Conservation (phyloP, 441 rosid genomes). For the Populus hybrid region DNA sequence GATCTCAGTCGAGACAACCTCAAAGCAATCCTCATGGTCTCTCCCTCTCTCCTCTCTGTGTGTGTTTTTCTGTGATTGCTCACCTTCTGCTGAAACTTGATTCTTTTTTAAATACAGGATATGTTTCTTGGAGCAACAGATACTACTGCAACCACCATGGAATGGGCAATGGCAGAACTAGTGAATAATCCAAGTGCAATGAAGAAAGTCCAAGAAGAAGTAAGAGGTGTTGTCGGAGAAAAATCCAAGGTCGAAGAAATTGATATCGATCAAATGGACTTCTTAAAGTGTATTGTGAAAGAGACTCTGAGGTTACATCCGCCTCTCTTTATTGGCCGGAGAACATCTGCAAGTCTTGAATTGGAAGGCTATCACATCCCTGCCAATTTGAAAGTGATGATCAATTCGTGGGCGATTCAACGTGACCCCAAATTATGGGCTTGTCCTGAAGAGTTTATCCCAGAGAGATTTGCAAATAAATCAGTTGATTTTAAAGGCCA, state of each 20-base stretch:
- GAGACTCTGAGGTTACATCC: background rate
- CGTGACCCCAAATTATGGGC: slow-evolving; percentile 34
- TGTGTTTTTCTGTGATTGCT: background rate
- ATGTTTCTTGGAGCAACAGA: background rate
- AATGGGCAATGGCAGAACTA: no score
- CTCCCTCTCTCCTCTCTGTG: background rate
- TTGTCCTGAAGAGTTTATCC: slow-evolving; percentile 34
- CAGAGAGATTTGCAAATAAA: slow-evolving; percentile 35
- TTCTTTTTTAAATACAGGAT: background rate
- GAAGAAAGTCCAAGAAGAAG: no score
- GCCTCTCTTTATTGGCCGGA: slow-evolving; percentile 24
- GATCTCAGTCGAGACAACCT: background rate
- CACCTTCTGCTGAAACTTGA: background rate
- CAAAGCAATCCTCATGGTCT: background rate
- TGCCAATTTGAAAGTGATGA: slow-evolving; percentile 32
- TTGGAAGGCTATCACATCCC: slow-evolving; percentile 31
- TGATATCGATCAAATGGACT: background rate
- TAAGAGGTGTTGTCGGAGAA: background rate
- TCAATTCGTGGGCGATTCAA: slow-evolving; percentile 41
- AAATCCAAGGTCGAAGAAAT: background rate
- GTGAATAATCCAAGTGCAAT: no score
- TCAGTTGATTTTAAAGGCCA: slow-evolving; percentile 27
- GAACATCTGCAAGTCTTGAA: slow-evolving; percentile 24
- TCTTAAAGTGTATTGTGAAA: background rate
- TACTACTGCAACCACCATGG: background rate